Evolutionary conservation across 2,329 filamentous ascomycete species (phyloP), one percentile per base, ranked within the genome.

Genomic region (Aspergillus tamarii): DNA sequence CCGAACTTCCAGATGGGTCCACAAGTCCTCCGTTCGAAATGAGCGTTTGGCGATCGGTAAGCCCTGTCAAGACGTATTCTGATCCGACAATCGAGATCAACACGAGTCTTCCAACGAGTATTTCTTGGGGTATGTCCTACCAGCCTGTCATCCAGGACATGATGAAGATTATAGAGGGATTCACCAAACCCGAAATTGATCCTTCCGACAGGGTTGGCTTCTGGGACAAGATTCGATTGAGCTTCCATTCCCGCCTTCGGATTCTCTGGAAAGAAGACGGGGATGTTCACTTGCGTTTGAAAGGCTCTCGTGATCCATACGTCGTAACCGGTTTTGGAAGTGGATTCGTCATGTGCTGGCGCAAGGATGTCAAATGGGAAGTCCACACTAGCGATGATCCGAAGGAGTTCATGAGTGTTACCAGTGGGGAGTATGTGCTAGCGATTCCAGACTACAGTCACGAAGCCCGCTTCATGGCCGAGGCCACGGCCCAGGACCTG

Each of bases 151-250:
- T 99, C 56, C 95, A 99, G 77, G 96, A 99, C 74, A 97, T 98
- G 91, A 99, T 99, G 95, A 97, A 98, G 87, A 94, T 94, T 30
- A 91, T 99, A 65, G 95, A 99, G 78, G 94, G 92, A 2, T 98
- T 99, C 76, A 97, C 94, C 0, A 99, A 99, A 75, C 93, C 94
- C 9, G 94, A 94, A 67, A 84, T 97, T 32, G 96, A 99, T 76
- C 91, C 92, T 1, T 98, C 95, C 0, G 96, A 99, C 68, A 87
- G 91, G 61, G 93, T 96, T 54, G 95, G 95, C 3, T 99, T 99
- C 81, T 99, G 95, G 95, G 95, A 99, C 80, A 99, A 99, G 83
- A 94, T 99, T 58, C 87, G 95, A 60, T 85, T 99, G 43, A 94
- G 90, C 71, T 96, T 97, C 77, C 95, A 99, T 78, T 98, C 96